Conservation (phyloP, 2,329 filamentous ascomycete species). For the Ophiostoma piceae region DNA sequence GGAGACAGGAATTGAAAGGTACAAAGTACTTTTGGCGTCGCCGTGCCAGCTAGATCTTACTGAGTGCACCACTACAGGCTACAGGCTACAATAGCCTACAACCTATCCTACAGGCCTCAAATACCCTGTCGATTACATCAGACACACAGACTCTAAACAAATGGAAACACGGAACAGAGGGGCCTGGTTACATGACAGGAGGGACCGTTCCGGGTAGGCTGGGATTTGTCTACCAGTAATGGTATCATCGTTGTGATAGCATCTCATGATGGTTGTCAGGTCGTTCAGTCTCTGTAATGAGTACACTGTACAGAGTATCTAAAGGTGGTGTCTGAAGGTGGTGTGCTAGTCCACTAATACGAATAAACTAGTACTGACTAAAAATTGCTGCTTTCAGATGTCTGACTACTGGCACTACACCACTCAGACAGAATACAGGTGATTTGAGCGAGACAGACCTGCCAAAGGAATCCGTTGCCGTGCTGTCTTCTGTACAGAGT, state of each 20-base stretch:
- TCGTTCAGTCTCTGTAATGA: too few relatives aligned
- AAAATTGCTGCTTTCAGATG: neutral
- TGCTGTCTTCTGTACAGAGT: neutral
- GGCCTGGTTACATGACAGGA: constrained; percentile 1
- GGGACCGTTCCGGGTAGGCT: neutral
- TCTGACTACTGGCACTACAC: neutral
- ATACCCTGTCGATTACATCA: constrained; percentile 8
- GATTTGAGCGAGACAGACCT: too few relatives aligned
- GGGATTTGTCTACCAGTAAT: neutral
- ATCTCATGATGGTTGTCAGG: neutral
- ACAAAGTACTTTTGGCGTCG: neutral
- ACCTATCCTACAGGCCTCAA: neutral
- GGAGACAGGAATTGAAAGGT: neutral
- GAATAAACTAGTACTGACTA: neutral
- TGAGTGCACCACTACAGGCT: too few relatives aligned
- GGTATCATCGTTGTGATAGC: neutral
- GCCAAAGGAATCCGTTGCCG: neutral
- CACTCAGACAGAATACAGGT: too few relatives aligned
- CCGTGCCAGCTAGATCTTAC: neutral
- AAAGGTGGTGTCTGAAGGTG: neutral
- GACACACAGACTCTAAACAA: constrained; percentile 11
- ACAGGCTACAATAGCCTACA: too few relatives aligned
- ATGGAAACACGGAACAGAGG: constrained; percentile 8
- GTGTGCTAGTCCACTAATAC: neutral
- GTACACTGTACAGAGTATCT: too few relatives aligned